Percentiles rank a stretch among this genome's conserved stretches.
Conservation (phyloP, 805 yeast species). For the Saccharomycopsis synnaedendra region DNA sequence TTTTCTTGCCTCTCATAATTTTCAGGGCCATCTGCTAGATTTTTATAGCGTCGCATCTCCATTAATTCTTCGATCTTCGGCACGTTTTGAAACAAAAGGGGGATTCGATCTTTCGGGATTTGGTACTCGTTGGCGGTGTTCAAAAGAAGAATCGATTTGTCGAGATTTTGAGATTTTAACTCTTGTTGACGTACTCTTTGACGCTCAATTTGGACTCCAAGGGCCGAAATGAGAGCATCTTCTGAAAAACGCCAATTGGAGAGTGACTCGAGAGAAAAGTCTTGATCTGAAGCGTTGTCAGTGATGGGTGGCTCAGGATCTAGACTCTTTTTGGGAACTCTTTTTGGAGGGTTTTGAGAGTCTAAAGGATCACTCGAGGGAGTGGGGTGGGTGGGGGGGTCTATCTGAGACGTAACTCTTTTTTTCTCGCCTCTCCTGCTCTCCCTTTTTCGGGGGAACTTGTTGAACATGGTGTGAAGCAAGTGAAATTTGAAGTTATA, state of each 20-base stretch:
- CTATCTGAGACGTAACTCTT: no score
- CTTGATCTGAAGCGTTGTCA: no score
- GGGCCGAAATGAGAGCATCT: constrained; percentile 3
- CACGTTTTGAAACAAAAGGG: constrained; percentile 38
- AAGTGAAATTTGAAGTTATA: no score
- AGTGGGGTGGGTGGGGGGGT: no score
- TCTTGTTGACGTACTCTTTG: constrained; percentile 76
- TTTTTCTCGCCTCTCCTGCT: no score
- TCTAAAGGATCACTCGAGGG: no score
- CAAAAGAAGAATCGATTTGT: constrained; percentile 51
- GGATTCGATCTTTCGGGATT: constrained; percentile 55
- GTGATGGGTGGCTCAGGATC: no score
- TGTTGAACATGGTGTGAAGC: constrained; percentile 1
- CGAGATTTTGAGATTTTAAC: constrained; percentile 52
- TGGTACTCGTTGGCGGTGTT: constrained; percentile 50
- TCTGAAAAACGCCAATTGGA: constrained; percentile 10
- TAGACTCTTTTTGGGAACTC: no score
- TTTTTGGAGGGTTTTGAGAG: neutral
- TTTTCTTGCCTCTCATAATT: neutral
- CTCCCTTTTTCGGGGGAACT: constrained; percentile 1
- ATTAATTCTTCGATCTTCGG: neutral
- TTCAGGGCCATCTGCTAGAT: neutral
- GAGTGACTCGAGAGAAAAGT: neutral
- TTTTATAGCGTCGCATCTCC: neutral
- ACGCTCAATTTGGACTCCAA: constrained; percentile 34